Base-by-base conservation (phyloP, 768 basidiomycete genomes). In the Mycena rebaudengoi region DNA sequence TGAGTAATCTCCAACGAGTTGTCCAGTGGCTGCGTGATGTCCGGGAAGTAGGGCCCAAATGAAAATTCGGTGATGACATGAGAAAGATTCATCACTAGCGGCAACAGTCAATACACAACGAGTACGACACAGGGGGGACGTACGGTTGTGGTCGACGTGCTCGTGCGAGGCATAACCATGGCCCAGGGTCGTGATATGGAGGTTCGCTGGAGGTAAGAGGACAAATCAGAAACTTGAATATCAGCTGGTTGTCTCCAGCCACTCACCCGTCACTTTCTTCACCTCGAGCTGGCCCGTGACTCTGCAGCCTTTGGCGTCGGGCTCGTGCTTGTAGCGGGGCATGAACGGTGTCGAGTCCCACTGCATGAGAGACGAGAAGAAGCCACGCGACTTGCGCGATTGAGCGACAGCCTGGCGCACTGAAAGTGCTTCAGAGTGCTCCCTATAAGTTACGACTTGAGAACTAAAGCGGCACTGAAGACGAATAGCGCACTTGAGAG, bases 1-100 rank as follows among this genome's bases (percentile, higher is more conserved):
- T 85, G 70, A 1, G 92, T 85, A 1, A 89, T 69, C 74, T 97
- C 92, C 62, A 92, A 92, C 1, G 94, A 92, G 73, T 95, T 89
- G 72, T 99, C 97, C 39, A 99, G 85, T 1, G 97, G 97, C 74
- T 99, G 97, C 1, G 88, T 86, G 50, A 99, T 99, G 43, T 95
- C 91, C 3, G 97, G 97, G 82, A 98, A 98, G 80, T 91, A 90
- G 2, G 96, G 93, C 1, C 97, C 97, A 66, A 99, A 99, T 0
- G 96, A 98, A 74, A 98, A 98, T 76, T 99, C 97, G 53, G 90
- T 90, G 71, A 99, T 96, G 65, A 98, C 89, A 80, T 99, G 97
- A 3, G 94, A 95, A 33, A 99, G 85, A 72, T 99, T 99, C 94
- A 98, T 96, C 68, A 90, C 95, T 97, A 46, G 11, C 48, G 0